Base-by-base conservation (phyloP, 768 basidiomycete species). In the Gelatoporia subvermispora region DNA sequence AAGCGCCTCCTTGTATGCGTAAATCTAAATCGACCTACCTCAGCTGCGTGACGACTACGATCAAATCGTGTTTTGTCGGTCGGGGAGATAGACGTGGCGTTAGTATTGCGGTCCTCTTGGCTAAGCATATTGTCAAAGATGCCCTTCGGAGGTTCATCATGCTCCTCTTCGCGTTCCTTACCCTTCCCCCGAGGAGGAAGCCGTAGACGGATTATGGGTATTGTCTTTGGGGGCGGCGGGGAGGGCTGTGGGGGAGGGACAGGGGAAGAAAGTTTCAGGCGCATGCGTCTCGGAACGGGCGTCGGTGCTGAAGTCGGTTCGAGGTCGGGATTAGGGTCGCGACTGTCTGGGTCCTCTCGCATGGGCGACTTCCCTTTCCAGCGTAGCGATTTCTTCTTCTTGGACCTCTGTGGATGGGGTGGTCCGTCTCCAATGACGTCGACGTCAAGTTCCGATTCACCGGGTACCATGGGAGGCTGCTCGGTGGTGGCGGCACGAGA, bases 111-210 rank as follows among this genome's bases (percentile, higher is more conserved):
- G 47, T 95, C 87, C 16, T 72, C 72, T 2, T 73, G 66, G 13
- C 65, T 66, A 31, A 98, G 73, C 35, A 95, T 74, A 18, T 93
- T 93, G 41, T 96, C 93, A 60, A 94, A 97, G 43, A 93, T 72
- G 21, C 84, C 83, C 35, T 72, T 73, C 37, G 69, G 65, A 10
- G 67, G 70, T 7, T 84, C 84, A 8, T 84, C 83, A 46, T 62
- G 65, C 15, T 65, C 60, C 15, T 65, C 66, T 24, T 89, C 85
- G 16, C 77, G 75, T 35, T 82, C 82, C 60, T 81, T 85, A 25
- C 79, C 79, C 62, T 86, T 87, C 24, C 78, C 77, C 56, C 81
- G 78, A n/a, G 75, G 73, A 1, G 76, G 72, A 8, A 84, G 65
- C 23, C 79, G 78, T 41, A 83, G 68, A 20, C 78, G 76, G 20